Conservation (phyloP, 352 stramenopile genomes). For the Globisporangium paddicum region DNA sequence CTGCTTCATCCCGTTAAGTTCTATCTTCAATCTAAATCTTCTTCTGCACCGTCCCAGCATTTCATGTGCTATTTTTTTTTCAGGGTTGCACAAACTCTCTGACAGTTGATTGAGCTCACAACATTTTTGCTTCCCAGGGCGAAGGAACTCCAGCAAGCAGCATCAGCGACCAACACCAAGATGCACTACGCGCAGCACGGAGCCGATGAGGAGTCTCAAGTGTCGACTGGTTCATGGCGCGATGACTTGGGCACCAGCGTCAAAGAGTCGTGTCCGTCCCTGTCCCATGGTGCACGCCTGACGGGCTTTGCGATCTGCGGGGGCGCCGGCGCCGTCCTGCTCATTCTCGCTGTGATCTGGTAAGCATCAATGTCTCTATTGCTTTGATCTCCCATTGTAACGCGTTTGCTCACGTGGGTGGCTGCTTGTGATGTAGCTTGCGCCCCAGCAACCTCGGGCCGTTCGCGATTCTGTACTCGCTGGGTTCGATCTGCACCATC, state of each 20-base stretch:
- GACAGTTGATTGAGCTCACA: not conserved
- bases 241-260: constrained; percentile 6
- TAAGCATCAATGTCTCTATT: not conserved
- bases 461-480: constrained; percentile 42
- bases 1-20: not conserved
- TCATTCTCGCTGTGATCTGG: constrained; percentile 9
- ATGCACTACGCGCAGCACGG: constrained; percentile 12
- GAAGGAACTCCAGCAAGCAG: not conserved
- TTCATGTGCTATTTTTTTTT: not conserved
- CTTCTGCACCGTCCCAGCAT: constrained; percentile 1
- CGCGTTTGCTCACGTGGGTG: not conserved
- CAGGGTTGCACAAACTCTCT: not conserved
- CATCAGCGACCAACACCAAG: not conserved
- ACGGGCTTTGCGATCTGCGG: constrained; percentile 1
- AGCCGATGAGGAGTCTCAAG: constrained; percentile 4
- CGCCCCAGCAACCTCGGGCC: constrained; percentile 18
- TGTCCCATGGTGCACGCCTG: constrained; percentile 4
- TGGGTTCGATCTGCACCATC: constrained; percentile 43
- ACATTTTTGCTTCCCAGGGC: not conserved
- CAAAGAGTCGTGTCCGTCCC: constrained; percentile 9
- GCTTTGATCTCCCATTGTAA: not conserved
- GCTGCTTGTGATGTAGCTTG: not conserved
- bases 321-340: not conserved
- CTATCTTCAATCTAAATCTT: not conserved
- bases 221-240: constrained; percentile 1